Conservation (phyloP, 495 filamentous ascomycete species). For the Pyrenopolyporus hunteri region DNA sequence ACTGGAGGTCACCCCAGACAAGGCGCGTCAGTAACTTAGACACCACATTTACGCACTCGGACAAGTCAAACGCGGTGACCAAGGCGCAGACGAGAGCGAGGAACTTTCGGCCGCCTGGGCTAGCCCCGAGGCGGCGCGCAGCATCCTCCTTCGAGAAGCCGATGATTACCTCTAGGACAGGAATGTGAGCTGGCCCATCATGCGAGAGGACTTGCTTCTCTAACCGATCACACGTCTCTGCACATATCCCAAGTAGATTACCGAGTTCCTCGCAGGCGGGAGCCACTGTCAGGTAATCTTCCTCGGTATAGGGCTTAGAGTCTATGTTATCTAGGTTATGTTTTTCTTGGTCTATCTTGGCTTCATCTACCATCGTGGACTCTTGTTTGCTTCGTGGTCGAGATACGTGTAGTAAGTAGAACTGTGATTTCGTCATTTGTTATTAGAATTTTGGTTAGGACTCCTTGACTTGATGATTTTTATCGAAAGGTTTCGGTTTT, state of each 20-base stretch:
- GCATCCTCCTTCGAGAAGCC: slow-evolving; percentile 1
- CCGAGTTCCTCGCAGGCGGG: slow-evolving; percentile 13
- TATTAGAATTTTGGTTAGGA: no score
- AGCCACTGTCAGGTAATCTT: background rate
- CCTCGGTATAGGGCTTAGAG: background rate
- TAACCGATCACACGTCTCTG: slow-evolving; percentile 7
- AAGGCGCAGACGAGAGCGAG: slow-evolving; percentile 9
- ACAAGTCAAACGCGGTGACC: slow-evolving; percentile 9
- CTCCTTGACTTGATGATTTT: no score
- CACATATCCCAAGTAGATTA: background rate
- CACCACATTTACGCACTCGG: slow-evolving; percentile 7
- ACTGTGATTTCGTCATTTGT: no score
- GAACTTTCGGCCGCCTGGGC: slow-evolving; percentile 5
- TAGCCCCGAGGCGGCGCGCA: background rate
- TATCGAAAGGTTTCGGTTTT: background rate
- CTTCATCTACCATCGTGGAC: background rate
- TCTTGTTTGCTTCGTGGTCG: background rate
- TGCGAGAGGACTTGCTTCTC: background rate
- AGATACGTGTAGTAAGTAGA: background rate
- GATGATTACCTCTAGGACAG: background rate
- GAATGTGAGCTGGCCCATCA: background rate
- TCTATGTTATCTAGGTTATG: background rate
- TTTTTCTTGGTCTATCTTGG: background rate
- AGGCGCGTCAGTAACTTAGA: background rate
- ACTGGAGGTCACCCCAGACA: background rate